Percentiles rank a stretch among this genome's conserved stretches.
Evolutionary conservation across 805 yeast species (phyloP).

Genomic region (Tetrapisispora fleetii): DNA sequence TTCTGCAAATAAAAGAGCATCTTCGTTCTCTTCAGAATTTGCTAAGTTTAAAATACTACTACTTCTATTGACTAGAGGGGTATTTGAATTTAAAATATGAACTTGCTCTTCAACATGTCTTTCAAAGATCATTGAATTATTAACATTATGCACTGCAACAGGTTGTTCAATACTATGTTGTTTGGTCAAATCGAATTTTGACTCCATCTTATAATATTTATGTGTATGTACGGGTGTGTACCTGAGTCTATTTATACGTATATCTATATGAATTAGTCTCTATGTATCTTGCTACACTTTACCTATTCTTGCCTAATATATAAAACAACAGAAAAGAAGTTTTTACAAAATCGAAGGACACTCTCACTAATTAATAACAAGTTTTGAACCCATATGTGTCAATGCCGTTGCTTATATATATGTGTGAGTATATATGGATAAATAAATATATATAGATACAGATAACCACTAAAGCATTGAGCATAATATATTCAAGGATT

Average conservation of each 20-base stretch:
- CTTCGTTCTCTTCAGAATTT: background rate
- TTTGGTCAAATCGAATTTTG: background rate
- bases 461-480: background rate
- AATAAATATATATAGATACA: background rate
- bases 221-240: no score
- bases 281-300: no score
- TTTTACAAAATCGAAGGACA: no score
- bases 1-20: background rate
- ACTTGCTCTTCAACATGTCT: slow-evolving; percentile 54
- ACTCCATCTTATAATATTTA: background rate
- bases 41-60: background rate
- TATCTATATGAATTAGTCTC: no score
- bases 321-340: no score
- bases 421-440: no score
- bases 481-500: no score
- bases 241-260: no score
- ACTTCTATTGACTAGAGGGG: background rate
- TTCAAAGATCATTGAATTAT: slow-evolving; percentile 47
- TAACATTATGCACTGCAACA: slow-evolving; percentile 8
- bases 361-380: no score
- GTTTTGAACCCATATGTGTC: no score
- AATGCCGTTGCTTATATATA: no score
- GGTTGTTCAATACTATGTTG: background rate
- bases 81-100: slow-evolving; percentile 1
- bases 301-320: no score